Evolutionary conservation across 768 basidiomycete species (phyloP), one percentile per base, ranked within the genome.

Genomic region (Rhizopogon rudus): DNA sequence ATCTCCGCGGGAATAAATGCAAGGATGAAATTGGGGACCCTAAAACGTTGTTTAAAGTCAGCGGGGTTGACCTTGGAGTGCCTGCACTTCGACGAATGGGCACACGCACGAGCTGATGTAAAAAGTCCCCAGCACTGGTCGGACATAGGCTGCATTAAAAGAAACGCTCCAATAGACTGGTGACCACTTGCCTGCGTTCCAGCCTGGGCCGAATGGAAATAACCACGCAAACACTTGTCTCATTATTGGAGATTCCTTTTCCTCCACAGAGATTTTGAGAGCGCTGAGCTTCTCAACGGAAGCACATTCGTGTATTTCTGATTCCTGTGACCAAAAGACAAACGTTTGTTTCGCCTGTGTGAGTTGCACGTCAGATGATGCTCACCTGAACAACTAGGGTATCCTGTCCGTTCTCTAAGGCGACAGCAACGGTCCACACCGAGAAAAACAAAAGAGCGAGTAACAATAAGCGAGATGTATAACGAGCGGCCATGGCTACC

Each of bases 1-100:
- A 96, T 92, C 68, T 93, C 78, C 52, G 89, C 88, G 29, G 93
- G 93, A 62, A 96, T 95, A 67, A 95, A 93, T 5, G 91, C 90
- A 51, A 97, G 87, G 59, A 97, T 93, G 63, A 97, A 91, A 73
- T 97, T 97, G 48, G 93, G 93, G 55, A 95, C 83, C 39, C 92
- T 94, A 66, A 58, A 57, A 66, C 65, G 61, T 62, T 55, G 58
- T 52, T 16, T 55, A 49, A 56, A 31, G 55, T 59, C 58, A 60
- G 67, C 52, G 51, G 55, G 57, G 53, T 39, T 58, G 44, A 52
- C 48, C 52, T 60, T 52, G 20, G 46, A 20, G 40, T 29, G 40
- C 4, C 33, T 51, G 42, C 55, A 59, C 57, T 61, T 56, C 54
- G 55, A 58, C 16, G 43, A 41, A 55, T 58, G 57, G 52, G 51